These are phyloP conservation scores for Gyrodon lividus DNA, from an alignment of 768 basidiomycete genomes.

Conservation along the genomic window DNA sequence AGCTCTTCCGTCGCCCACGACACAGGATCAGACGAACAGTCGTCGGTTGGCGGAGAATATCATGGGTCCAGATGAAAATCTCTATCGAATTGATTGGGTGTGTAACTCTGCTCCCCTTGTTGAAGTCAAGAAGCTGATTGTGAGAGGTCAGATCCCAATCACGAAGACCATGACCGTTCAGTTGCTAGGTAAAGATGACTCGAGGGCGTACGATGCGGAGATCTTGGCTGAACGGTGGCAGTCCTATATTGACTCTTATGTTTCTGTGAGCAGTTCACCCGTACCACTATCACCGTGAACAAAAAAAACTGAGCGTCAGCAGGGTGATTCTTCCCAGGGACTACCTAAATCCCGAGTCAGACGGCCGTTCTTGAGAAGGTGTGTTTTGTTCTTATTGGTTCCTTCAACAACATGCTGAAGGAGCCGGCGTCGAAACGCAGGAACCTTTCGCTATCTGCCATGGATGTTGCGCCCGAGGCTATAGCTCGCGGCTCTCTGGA, in stretches of 20 bases:
- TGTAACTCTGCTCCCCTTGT: slow-evolving; percentile 13
- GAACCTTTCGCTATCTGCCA: slow-evolving; percentile 16
- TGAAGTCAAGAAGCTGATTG: neutral
- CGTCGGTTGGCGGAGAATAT: slow-evolving; percentile 68
- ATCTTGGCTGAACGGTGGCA: slow-evolving; percentile 78
- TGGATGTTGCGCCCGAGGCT: slow-evolving; percentile 40
- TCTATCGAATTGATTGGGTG: slow-evolving; percentile 83
- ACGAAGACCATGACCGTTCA: slow-evolving; percentile 70
- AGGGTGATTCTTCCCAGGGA: slow-evolving; percentile 61
- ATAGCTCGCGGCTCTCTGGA: slow-evolving; percentile 63
- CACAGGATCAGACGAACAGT: slow-evolving; percentile 69
- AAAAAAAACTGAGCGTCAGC: slow-evolving; percentile 2
- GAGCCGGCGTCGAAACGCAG: slow-evolving; percentile 13
- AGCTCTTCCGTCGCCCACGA: slow-evolving; percentile 53
- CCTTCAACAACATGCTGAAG: too few species aligned
- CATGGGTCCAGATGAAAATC: slow-evolving; percentile 72
- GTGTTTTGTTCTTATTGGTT: slow-evolving; percentile 14
- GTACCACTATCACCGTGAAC: neutral
- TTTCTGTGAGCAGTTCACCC: slow-evolving; percentile 46
- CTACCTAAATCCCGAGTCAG: slow-evolving; percentile 46
- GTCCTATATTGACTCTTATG: slow-evolving; percentile 73
- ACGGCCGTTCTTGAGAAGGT: slow-evolving; percentile 70
- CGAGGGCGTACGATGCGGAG: slow-evolving; percentile 72
- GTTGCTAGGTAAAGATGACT: slow-evolving; percentile 77
- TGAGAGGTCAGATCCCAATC: slow-evolving; percentile 52